Percentiles rank a stretch among this genome's conserved stretches.
These are phyloP conservation scores for Trypanosoma cruzi DNA, from an alignment of 208 protist genomes.

Conservation along the genomic window DNA sequence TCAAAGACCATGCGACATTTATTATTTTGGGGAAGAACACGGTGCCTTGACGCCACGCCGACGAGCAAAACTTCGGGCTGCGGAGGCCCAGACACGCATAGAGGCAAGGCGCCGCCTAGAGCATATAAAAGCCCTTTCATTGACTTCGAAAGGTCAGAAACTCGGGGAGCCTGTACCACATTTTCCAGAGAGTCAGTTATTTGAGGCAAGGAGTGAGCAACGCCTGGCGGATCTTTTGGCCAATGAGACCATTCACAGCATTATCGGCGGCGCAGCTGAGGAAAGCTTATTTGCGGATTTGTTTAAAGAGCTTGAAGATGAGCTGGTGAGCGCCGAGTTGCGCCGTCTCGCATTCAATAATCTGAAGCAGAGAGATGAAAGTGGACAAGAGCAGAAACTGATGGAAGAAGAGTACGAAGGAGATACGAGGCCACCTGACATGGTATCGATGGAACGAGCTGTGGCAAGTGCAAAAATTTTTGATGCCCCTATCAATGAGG, in stretches of 20 bases:
- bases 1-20: constrained; percentile 25
- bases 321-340: constrained; percentile 35
- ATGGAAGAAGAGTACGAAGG: constrained; percentile 7
- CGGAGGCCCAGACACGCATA: constrained; percentile 41
- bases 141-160: background rate
- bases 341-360: constrained; percentile 13
- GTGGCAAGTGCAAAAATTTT: background rate
- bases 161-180: constrained; percentile 9
- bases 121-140: constrained; percentile 25
- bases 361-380: background rate
- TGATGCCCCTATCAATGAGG: constrained; percentile 3
- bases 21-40: constrained; percentile 31
- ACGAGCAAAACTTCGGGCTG: constrained; percentile 28
- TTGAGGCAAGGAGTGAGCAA: background rate
- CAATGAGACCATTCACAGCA: constrained; percentile 43
- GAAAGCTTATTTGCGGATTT: constrained; percentile 35
- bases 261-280: constrained; percentile 44
- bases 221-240: constrained; percentile 28
- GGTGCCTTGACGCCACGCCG: constrained; percentile 19
- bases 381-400: background rate
- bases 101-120: constrained; percentile 50
- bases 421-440: background rate
- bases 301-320: constrained; percentile 27
- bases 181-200: background rate
- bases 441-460: background rate